These are phyloP conservation scores for Fusarium succisae DNA, from an alignment of 2,329 filamentous ascomycete genomes.

Conservation along the genomic window DNA sequence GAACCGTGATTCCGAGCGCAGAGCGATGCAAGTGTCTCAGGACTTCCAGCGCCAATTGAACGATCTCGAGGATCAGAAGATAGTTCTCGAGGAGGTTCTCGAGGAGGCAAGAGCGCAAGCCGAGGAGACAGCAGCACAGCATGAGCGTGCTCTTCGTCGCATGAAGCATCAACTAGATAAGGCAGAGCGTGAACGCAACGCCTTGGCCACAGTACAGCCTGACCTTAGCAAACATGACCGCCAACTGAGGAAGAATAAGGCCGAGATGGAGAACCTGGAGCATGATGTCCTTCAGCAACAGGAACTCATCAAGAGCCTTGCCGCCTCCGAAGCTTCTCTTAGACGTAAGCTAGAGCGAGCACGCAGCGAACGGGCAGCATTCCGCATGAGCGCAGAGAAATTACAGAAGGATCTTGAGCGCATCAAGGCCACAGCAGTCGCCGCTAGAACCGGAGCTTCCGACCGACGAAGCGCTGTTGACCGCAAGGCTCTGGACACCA, in stretches of 20 bases:
- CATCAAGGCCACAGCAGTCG: constrained; percentile 53
- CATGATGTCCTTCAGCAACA: constrained; percentile 77
- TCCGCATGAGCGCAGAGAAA: constrained; percentile 64
- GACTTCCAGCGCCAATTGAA: constrained; percentile 65
- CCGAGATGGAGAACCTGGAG: constrained; percentile 74
- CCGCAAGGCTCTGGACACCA: constrained; percentile 41
- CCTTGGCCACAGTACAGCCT: constrained; percentile 45
- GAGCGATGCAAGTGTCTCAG: constrained; percentile 51
- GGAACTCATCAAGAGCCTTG: constrained; percentile 66
- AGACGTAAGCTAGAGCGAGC: constrained; percentile 75
- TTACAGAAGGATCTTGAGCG: constrained; percentile 61
- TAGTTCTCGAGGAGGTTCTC: constrained; percentile 67
- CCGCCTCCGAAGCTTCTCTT: constrained; percentile 66
- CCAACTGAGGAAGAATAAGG: constrained; percentile 70
- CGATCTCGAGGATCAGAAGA: constrained; percentile 67
- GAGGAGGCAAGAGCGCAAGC: constrained; percentile 63
- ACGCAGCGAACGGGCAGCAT: constrained; percentile 70
- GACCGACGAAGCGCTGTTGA: constrained; percentile 17
- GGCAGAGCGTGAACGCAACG: constrained; percentile 58
- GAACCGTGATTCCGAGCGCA: constrained; percentile 61
- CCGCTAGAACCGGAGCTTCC: constrained; percentile 33
- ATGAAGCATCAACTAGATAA: constrained; percentile 61
- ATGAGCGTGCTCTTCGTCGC: constrained; percentile 55
- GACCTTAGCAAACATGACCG: constrained; percentile 64
- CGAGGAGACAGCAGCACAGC: constrained; percentile 57